Evolutionary conservation across 2,329 filamentous ascomycete genomes (phyloP).

Genomic region (Sporothrix luriei): DNA sequence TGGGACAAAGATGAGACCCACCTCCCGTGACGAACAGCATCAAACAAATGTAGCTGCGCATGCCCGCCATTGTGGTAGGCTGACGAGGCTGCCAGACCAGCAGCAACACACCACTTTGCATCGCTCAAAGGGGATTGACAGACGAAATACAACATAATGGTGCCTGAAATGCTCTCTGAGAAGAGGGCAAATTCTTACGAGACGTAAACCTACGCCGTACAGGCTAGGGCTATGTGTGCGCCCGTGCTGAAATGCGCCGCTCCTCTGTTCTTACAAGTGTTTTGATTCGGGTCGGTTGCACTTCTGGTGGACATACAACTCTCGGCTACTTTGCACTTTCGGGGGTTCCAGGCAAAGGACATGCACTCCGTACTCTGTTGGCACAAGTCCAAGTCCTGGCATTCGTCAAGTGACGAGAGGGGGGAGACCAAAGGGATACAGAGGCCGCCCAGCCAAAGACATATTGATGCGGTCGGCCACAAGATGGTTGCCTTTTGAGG

Average conservation of each 20-base stretch:
- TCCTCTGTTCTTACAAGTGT: background rate
- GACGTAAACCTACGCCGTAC: background rate
- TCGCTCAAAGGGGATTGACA: background rate
- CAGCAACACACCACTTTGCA: background rate
- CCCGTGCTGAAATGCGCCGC: background rate
- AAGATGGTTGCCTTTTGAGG: background rate
- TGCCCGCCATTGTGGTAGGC: conserved; percentile 24
- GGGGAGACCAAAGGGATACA: background rate
- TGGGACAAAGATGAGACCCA: conserved; percentile 3
- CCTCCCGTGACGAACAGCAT: background rate
- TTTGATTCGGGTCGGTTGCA: background rate
- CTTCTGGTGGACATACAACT: background rate
- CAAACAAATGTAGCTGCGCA: conserved; percentile 8
- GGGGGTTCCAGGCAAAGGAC: too few relatives aligned
- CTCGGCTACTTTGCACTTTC: too few relatives aligned
- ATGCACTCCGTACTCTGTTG: too few relatives aligned
- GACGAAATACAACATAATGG: background rate
- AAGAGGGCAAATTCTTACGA: background rate
- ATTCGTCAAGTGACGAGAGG: background rate
- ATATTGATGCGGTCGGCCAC: background rate
- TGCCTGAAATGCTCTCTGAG: background rate
- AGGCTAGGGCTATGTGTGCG: background rate
- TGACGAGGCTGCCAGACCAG: conserved; percentile 8
- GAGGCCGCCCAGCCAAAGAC: background rate
- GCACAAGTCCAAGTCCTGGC: too few relatives aligned